Evolutionary conservation across 805 yeast species (phyloP).

Genomic region (Komagataella populi): DNA sequence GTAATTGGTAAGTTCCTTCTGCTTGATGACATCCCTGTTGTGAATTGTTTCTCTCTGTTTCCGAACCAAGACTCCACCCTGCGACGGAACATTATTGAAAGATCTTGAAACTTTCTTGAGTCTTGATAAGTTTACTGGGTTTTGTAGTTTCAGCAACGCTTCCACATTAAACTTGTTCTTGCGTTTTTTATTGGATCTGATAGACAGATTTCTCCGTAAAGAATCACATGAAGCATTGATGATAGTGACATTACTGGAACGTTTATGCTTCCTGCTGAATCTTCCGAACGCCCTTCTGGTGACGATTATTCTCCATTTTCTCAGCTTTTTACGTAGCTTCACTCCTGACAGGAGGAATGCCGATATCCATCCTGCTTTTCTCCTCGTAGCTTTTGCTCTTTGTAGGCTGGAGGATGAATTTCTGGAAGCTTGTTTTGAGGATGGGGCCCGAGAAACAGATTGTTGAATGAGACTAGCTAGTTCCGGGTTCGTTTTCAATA

Average conservation of each 20-base stretch:
- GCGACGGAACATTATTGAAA: background rate
- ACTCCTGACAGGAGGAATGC: slow-evolving; percentile 6
- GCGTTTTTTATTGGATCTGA: background rate
- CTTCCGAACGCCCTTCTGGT: background rate
- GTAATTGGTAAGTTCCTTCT: background rate
- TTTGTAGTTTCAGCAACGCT: background rate
- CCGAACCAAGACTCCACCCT: background rate
- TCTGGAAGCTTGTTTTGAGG: background rate
- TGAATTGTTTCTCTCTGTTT: background rate
- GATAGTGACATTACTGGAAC: background rate
- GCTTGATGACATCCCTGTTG: background rate
- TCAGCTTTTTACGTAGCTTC: slow-evolving; percentile 10
- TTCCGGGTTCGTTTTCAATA: background rate
- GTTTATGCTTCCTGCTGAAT: slow-evolving; percentile 1
- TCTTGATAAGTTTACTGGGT: background rate
- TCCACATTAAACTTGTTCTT: background rate
- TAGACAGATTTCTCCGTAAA: background rate
- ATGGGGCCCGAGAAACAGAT: background rate
- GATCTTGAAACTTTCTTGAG: background rate
- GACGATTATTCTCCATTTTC: slow-evolving; percentile 4
- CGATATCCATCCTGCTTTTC: slow-evolving; percentile 17
- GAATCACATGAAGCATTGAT: background rate
- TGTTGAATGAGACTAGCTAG: slow-evolving; percentile 1
- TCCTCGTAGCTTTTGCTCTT: slow-evolving; percentile 17
- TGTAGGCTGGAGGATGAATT: slow-evolving; percentile 8